These are phyloP conservation scores for Verbascum thapsus DNA, from an alignment of 257 asterid species.

Conservation along the genomic window DNA sequence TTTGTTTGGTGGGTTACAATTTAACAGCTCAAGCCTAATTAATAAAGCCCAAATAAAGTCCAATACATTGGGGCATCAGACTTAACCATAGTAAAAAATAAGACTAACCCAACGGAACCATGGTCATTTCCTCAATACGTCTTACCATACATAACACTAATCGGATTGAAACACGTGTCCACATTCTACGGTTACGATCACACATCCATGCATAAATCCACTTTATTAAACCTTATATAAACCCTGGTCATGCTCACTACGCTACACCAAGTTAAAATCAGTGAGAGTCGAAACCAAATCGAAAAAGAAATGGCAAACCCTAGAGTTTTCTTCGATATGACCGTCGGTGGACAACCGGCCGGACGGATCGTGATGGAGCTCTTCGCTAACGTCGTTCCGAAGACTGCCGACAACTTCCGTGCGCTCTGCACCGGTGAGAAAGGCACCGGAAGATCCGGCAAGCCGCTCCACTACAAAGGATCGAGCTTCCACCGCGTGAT, in stretches of 20 bases:
- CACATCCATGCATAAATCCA: not conserved
- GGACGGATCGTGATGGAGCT: constrained; percentile 61
- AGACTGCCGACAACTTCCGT: constrained; percentile 71
- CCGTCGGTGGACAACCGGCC: constrained; percentile 41
- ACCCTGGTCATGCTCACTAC: not conserved
- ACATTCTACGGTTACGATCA: not conserved
- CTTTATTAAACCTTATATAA: constrained; percentile 5
- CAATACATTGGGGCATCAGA: no score
- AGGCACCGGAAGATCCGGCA: constrained; percentile 53
- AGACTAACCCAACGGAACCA: no score
- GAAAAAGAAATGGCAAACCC: constrained; percentile 51
- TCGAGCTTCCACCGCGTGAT: constrained; percentile 64
- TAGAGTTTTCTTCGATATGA: constrained; percentile 60
- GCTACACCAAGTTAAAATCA: not conserved
- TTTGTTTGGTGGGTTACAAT: no score
- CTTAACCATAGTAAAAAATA: no score
- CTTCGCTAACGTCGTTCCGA: constrained; percentile 56
- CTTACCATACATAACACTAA: no score
- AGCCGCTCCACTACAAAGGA: constrained; percentile 69
- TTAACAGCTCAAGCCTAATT: no score
- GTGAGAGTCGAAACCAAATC: not conserved
- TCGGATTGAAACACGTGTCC: no score
- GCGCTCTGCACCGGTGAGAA: constrained; percentile 81
- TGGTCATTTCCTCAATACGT: no score
- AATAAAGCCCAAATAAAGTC: no score